Conservation (phyloP, 305 asterid genomes). For the Fraxinus floribunda region DNA sequence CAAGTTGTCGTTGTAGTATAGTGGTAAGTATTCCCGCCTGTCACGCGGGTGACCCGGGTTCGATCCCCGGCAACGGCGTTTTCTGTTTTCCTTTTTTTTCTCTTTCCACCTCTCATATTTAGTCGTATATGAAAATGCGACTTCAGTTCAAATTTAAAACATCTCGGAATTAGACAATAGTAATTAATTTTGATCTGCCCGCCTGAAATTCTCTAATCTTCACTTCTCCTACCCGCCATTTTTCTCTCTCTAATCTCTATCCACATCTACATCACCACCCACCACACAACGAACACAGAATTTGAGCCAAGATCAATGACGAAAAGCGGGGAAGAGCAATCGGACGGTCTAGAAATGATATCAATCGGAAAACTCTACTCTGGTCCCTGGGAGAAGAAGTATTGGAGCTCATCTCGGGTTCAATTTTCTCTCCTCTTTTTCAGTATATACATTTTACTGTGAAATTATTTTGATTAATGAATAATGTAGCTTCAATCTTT, state of each 20-base stretch:
- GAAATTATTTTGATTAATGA: not conserved
- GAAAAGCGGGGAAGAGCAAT: conserved; percentile 44
- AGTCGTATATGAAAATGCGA: not conserved
- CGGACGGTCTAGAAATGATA: conserved; percentile 65
- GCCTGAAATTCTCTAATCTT: not conserved
- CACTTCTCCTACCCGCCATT: conserved; percentile 33
- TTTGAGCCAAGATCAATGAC: conserved; percentile 40
- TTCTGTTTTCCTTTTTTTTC: not conserved
- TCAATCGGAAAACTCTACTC: conserved; percentile 72
- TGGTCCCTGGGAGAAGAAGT: conserved; percentile 93
- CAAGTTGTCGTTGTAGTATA: conserved; percentile 57
- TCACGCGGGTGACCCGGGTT: conserved; percentile 57
- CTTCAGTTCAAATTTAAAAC: not conserved
- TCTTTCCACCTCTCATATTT: not conserved
- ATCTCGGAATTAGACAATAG: not conserved
- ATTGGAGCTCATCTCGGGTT: conserved; percentile 99
- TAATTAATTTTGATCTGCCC: not conserved
- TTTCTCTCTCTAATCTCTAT: conserved; percentile 10
- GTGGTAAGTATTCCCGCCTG: conserved; percentile 60
- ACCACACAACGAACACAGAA: not conserved
- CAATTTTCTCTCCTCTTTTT: conserved; percentile 22
- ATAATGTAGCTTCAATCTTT: too few relatives aligned
- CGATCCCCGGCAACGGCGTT: conserved; percentile 64
- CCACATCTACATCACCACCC: not conserved
- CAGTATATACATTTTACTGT: not conserved